Conservation (phyloP, 2,329 filamentous ascomycete genomes). For the Coniochaeta sp. region DNA sequence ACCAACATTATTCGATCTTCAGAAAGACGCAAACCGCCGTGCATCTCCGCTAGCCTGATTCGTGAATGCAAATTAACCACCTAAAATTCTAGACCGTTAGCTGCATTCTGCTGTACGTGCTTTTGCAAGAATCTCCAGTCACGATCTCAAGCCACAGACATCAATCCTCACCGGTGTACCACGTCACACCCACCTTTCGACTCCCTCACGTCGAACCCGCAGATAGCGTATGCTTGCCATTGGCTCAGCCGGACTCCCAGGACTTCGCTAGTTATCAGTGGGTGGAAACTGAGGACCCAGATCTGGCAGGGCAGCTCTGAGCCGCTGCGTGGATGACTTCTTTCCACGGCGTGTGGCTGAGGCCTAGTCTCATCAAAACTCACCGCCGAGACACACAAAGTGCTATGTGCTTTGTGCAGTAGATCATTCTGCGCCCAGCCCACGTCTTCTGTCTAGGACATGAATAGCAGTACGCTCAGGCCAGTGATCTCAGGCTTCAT, state of each 20-base stretch:
- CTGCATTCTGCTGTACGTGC: not conserved
- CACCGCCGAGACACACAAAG: not conserved
- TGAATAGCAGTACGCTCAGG: not conserved
- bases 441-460: too few species aligned
- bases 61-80: not conserved
- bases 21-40: not conserved
- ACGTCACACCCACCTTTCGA: not conserved
- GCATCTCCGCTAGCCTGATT: not conserved
- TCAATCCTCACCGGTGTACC: not conserved
- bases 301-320: not conserved
- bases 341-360: not conserved
- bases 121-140: too few species aligned
- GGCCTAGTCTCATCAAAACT: not conserved
- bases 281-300: not conserved
- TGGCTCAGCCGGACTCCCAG: not conserved
- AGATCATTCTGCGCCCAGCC: not conserved
- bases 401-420: not conserved
- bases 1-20: not conserved
- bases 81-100: not conserved
- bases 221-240: not conserved
- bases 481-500: not conserved
- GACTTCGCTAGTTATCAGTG: not conserved
- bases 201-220: not conserved
- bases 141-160: not conserved
- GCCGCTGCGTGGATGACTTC: not conserved